Conservation (phyloP, 768 basidiomycete species). For the Lactarius sanguifluus region DNA sequence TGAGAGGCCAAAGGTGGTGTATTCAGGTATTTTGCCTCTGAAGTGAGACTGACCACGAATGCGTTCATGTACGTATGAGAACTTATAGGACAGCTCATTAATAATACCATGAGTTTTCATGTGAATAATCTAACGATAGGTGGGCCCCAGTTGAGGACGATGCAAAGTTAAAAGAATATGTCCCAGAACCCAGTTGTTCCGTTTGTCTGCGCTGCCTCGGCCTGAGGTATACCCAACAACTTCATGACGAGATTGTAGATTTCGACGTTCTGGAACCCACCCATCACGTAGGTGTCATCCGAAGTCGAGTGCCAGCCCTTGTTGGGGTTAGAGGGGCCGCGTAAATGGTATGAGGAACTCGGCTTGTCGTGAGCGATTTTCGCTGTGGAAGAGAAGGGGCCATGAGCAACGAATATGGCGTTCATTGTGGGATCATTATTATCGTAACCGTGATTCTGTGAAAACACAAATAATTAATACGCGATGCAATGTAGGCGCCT, state of each 20-base stretch:
- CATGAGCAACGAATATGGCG: slow-evolving; percentile 90
- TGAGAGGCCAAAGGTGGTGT: too few relatives aligned
- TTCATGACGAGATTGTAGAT: slow-evolving; percentile 81
- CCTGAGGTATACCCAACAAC: slow-evolving; percentile 59
- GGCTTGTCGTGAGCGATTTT: slow-evolving; percentile 52
- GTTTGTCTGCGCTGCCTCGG: slow-evolving; percentile 60
- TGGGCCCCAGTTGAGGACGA: too few relatives aligned
- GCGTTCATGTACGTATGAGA: too few relatives aligned
- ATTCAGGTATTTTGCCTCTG: background rate
- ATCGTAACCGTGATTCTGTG: slow-evolving; percentile 88
- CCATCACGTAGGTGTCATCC: slow-evolving; percentile 68
- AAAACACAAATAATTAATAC: slow-evolving; percentile 9
- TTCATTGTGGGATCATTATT: slow-evolving; percentile 76
- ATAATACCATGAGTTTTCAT: background rate
- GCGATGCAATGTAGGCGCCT: background rate
- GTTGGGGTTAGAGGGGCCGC: slow-evolving; percentile 36
- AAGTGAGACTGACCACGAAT: background rate
- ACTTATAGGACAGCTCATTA: background rate
- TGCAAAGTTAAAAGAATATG: slow-evolving; percentile 51
- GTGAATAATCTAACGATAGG: background rate
- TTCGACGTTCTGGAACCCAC: slow-evolving; percentile 84
- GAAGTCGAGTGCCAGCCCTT: slow-evolving; percentile 68
- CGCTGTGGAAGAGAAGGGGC: slow-evolving; percentile 74
- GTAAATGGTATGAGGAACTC: slow-evolving; percentile 27
- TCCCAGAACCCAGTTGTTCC: slow-evolving; percentile 87